phyloP scores from a whole-genome alignment of 805 yeast genomes.

The Suhomyces sp. region DNA sequence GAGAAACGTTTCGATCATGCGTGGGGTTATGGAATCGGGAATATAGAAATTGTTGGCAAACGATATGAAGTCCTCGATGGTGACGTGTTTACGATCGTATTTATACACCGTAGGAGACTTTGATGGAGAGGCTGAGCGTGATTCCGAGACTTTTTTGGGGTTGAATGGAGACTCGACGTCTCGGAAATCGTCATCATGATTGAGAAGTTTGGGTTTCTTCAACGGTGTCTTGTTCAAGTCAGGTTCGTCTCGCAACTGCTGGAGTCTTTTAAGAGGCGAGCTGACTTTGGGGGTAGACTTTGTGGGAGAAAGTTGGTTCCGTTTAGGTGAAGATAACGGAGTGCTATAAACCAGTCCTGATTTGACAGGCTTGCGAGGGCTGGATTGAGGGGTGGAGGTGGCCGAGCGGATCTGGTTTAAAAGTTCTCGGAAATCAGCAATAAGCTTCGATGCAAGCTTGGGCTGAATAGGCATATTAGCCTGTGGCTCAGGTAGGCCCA shows the following conservation, averaged over 20 bases:
- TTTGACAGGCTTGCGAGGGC: constrained; percentile 12
- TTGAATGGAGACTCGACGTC: constrained; percentile 29
- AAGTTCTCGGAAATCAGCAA: constrained; percentile 46
- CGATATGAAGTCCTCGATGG: constrained; percentile 35
- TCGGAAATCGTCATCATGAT: constrained; percentile 7
- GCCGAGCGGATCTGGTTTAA: constrained; percentile 22
- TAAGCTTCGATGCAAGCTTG: constrained; percentile 35
- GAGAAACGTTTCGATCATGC: constrained; percentile 49
- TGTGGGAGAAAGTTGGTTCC: constrained; percentile 7
- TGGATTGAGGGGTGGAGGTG: constrained; percentile 15
- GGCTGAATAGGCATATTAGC: constrained; percentile 59
- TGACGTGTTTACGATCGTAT: constrained; percentile 23
- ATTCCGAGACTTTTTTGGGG: constrained; percentile 6
- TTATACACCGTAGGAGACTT: constrained; percentile 8
- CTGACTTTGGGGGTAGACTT: constrained; percentile 26
- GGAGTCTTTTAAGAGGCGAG: constrained; percentile 38
- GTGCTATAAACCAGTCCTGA: background rate
- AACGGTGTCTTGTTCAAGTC: background rate
- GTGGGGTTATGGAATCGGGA: constrained; percentile 50
- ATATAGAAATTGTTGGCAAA: constrained; percentile 65
- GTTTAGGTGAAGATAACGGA: background rate
- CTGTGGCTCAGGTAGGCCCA: constrained; percentile 49
- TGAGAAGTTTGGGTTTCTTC: constrained; percentile 4
- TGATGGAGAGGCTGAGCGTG: background rate
- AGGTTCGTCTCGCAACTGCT: constrained; percentile 20